A percentile compares a stretch with the other conserved stretches of the same genome.
Conservation (phyloP, 2,329 filamentous ascomycete genomes). For the Zarea fungicola region DNA sequence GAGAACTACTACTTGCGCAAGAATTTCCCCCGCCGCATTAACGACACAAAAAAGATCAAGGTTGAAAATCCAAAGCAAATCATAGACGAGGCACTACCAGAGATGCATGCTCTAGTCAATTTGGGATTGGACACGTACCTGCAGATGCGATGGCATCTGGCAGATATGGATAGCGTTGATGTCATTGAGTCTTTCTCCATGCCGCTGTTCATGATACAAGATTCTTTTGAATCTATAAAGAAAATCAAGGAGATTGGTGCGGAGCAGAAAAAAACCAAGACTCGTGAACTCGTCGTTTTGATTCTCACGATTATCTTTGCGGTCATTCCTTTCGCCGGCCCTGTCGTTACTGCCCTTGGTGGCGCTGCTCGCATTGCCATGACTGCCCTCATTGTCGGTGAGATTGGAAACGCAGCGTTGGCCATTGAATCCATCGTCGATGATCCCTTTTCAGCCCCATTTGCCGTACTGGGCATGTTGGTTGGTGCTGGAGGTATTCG, state of each 20-base stretch:
- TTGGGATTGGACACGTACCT: neutral
- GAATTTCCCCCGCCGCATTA: neutral
- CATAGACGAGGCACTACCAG: slow-evolving; percentile 1
- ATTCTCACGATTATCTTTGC: slow-evolving; percentile 42
- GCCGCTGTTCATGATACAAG: slow-evolving; percentile 3
- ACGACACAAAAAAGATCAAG: neutral
- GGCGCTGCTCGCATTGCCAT: neutral
- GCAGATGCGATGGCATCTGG: neutral
- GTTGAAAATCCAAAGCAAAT: slow-evolving; percentile 4
- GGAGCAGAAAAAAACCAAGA: slow-evolving; percentile 18
- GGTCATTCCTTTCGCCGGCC: slow-evolving; percentile 34
- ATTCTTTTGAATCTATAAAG: neutral
- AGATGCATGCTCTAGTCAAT: neutral
- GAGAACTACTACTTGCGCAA: neutral
- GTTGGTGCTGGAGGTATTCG: slow-evolving; percentile 8
- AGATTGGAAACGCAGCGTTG: slow-evolving; percentile 19
- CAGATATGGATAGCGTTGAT: neutral
- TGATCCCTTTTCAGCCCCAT: slow-evolving; percentile 21
- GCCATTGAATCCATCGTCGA: slow-evolving; percentile 21
- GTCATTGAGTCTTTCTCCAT: neutral
- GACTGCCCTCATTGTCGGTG: slow-evolving; percentile 16
- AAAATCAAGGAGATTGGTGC: slow-evolving; percentile 7
- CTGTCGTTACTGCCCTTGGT: neutral
- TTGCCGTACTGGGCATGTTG: slow-evolving; percentile 22
- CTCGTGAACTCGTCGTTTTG: slow-evolving; percentile 20